These are phyloP conservation scores for Peltaster fructicola DNA, from an alignment of 2,329 filamentous ascomycete species.

Conservation along the genomic window DNA sequence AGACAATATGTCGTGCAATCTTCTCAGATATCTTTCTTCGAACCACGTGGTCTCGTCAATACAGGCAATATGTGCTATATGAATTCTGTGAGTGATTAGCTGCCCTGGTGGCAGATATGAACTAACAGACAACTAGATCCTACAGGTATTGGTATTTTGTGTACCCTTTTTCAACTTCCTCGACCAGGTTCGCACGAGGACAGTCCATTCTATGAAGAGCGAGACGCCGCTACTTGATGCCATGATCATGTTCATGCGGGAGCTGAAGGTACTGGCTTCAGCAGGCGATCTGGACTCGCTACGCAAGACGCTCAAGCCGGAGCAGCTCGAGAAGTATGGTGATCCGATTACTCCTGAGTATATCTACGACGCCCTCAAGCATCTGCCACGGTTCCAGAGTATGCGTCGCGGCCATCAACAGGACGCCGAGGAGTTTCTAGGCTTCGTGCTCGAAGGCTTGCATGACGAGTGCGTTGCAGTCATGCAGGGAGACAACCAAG, in stretches of 20 bases:
- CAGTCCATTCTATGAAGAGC: slow-evolving; percentile 82
- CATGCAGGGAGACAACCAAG: slow-evolving; percentile 32
- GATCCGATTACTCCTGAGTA: slow-evolving; percentile 87
- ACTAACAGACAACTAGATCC: slow-evolving; percentile 39
- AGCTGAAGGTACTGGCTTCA: slow-evolving; percentile 76
- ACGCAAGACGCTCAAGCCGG: slow-evolving; percentile 54
- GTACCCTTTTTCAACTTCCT: slow-evolving; percentile 88
- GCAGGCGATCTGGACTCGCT: slow-evolving; percentile 57
- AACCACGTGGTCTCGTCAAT: slow-evolving; percentile 86
- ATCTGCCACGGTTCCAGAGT: slow-evolving; percentile 70
- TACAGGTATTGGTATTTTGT: slow-evolving; percentile 91
- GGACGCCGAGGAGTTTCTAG: slow-evolving; percentile 92
- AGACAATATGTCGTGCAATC: slow-evolving; percentile 51
- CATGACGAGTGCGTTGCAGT: slow-evolving; percentile 80
- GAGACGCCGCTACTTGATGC: slow-evolving; percentile 87
- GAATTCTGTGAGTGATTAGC: slow-evolving; percentile 88
- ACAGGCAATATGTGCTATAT: slow-evolving; percentile 99
- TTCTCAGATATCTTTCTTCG: slow-evolving; percentile 61
- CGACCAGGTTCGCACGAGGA: slow-evolving; percentile 67
- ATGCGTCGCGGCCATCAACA: slow-evolving; percentile 95
- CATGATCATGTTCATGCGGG: slow-evolving; percentile 91
- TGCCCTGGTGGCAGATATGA: no score
- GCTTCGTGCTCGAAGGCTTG: slow-evolving; percentile 77
- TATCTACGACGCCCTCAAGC: slow-evolving; percentile 81
- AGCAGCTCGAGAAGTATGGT: slow-evolving; percentile 76